These are phyloP conservation scores for Thielaviopsis cerberus DNA, from an alignment of 2,329 filamentous ascomycete genomes.

Conservation along the genomic window DNA sequence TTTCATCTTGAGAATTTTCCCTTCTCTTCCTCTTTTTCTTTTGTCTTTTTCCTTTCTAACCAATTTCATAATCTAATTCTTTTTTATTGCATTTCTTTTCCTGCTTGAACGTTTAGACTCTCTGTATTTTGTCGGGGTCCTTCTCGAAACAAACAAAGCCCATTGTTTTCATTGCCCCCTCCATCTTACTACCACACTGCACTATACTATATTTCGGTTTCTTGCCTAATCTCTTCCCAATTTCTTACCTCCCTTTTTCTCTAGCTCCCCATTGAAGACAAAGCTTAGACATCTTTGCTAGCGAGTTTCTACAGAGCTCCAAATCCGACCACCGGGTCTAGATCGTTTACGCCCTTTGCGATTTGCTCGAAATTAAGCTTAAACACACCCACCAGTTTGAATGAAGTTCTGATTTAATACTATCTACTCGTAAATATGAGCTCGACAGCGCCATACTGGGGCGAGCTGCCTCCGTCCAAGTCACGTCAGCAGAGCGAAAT, in stretches of 20 bases:
- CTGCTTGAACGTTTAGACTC: neutral
- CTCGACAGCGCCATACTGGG: constrained; percentile 8
- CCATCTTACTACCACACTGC: neutral
- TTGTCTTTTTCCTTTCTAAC: neutral
- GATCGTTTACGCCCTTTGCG: neutral
- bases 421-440: constrained; percentile 1
- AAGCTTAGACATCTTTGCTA: neutral
- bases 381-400: neutral
- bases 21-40: neutral
- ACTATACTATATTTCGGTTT: no score
- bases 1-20: neutral
- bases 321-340: neutral
- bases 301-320: neutral
- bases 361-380: neutral
- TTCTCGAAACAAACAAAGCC: neutral
- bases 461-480: constrained; percentile 5
- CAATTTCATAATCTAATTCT: neutral
- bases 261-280: neutral
- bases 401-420: neutral
- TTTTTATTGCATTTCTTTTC: neutral
- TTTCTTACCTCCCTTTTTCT: neutral
- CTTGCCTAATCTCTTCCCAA: no score
- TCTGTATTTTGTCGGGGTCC: neutral
- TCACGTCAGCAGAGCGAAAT: constrained; percentile 8
- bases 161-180: neutral